Evolutionary conservation across 345 rosid species (phyloP).

Genomic region (Psidium guajava): DNA sequence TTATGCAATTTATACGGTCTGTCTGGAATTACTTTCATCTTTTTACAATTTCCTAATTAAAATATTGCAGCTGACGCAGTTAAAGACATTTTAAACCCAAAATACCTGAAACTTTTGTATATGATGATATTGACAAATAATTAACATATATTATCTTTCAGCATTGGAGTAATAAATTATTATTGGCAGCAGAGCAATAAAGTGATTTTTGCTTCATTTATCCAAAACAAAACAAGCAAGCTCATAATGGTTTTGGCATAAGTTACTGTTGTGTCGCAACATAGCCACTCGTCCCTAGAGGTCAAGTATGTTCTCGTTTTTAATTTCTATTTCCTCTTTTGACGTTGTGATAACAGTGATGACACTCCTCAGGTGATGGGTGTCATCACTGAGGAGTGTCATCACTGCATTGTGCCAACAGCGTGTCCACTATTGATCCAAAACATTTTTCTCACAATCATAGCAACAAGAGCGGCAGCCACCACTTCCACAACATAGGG

Average conservation of each 20-base stretch:
- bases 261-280: not conserved
- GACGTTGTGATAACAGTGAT: not conserved
- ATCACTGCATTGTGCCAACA: not conserved
- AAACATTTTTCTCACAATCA: not conserved
- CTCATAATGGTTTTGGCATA: not conserved
- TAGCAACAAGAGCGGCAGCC: not conserved
- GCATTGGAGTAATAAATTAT: not conserved
- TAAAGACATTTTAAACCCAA: not conserved
- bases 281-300: not conserved
- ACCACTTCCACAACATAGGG: not conserved
- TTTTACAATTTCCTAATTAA: not conserved
- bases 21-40: not conserved
- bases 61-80: not conserved
- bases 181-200: not conserved
- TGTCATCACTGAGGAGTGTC: not conserved
- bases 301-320: not conserved
- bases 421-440: not conserved
- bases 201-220: not conserved
- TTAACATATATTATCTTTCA: not conserved
- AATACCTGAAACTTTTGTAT: not conserved
- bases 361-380: not conserved
- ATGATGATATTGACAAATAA: not conserved
- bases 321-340: not conserved
- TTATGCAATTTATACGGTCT: not conserved
- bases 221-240: not conserved